phyloP scores from a whole-genome alignment of 164 flowering plant species.

The Vitis rotundifolia region DNA sequence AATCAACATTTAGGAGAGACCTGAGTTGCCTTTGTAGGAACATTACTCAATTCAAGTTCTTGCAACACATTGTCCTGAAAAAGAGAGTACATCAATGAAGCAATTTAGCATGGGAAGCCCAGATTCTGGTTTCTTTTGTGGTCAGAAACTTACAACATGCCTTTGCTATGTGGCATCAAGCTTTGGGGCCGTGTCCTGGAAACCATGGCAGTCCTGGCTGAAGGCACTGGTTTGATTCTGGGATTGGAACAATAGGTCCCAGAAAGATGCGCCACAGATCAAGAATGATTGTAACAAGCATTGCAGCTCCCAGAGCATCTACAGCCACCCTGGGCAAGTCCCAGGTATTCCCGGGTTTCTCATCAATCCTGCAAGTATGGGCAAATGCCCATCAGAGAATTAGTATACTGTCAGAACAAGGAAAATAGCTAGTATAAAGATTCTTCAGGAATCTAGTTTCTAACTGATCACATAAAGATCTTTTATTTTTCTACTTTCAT shows the following conservation, averaged over 20 bases:
- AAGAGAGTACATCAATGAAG: no score
- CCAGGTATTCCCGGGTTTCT: conserved; percentile 75
- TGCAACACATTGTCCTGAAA: no score
- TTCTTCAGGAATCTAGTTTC: no score
- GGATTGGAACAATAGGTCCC: conserved; percentile 69
- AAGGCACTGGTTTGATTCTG: conserved; percentile 57
- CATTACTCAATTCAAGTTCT: no score
- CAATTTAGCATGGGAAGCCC: no score
- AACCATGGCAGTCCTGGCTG: conserved; percentile 88
- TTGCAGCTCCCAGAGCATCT: conserved; percentile 91
- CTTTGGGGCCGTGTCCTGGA: conserved; percentile 31
- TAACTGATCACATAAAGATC: no score
- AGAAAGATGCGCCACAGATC: conserved; percentile 91
- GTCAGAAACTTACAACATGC: not conserved
- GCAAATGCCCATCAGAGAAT: not conserved
- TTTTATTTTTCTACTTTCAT: no score
- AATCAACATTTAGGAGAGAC: no score
- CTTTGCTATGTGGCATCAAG: conserved; percentile 3
- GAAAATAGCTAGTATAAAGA: no score
- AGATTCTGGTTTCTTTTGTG: not conserved
- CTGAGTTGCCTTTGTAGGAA: no score
- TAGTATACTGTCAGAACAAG: no score
- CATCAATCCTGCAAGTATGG: conserved; percentile 68
- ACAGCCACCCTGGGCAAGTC: conserved; percentile 84
- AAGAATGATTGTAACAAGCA: conserved; percentile 90